Base-by-base conservation (phyloP, 2,329 filamentous ascomycete species). In the Colletotrichum euphorbiae region DNA sequence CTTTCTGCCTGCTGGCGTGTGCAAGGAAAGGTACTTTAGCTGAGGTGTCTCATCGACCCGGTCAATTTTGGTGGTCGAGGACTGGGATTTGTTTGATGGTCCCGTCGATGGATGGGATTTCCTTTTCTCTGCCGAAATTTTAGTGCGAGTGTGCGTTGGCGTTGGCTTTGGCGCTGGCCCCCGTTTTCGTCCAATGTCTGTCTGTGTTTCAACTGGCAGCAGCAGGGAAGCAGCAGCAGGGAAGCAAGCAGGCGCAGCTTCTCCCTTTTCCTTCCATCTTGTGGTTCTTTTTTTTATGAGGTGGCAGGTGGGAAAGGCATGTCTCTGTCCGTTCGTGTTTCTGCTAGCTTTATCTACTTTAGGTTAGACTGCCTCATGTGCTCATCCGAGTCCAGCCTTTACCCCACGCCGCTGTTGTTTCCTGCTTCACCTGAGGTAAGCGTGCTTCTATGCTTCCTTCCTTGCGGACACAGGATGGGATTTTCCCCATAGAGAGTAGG, bases 81-180 rank as follows among this genome's bases (percentile, higher is more conserved):
- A 64, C 36, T 42, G 31, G 50, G 58, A 50, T 50, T 62, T n/a
- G 55, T 42, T 54, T 24, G 24, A 24, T 5, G 28, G 1, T n/a
- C n/a, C n/a, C n/a, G n/a, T 48, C 33, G 9, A 8, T 40, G 59
- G n/a, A 46, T 21, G 33, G 50, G 33, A 24, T 17, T 58, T 46
- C 40, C 15, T 58, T 58, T 38, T n/a, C 28, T 57, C 12, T 31
- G 24, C 5, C 50, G n/a, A 31, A 1, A n/a, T 42, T 33, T 21
- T 58, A 59, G 57, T 67, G 31, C 42, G 63, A 24, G 50, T 43
- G 31, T 63, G 60, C 21, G 60, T 64, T 68, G 65, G 64, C 60
- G 52, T 21, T 50, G 56, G 58, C 24, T 51, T 64, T 63, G 64
- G 60, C 60, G 11, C 11, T 38, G 50, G 33, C 17, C 51, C 56